These are phyloP conservation scores for Myxozyma geophila DNA, from an alignment of 805 yeast species.

Conservation along the genomic window DNA sequence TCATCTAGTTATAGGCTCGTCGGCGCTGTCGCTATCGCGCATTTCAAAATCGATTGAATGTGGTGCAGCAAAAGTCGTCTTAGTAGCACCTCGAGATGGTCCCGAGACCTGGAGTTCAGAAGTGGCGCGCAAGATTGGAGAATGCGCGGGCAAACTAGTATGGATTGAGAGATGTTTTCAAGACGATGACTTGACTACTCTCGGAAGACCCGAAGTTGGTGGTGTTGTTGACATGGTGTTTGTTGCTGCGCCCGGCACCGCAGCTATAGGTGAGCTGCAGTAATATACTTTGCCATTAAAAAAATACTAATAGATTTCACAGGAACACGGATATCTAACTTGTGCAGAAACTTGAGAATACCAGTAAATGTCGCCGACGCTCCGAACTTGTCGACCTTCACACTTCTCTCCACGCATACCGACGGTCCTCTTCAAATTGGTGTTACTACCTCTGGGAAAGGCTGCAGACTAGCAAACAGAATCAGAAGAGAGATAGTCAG, in stretches of 20 bases:
- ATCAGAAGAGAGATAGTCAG: constrained; percentile 71
- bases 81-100: constrained; percentile 18
- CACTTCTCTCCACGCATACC: constrained; percentile 69
- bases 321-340: constrained; percentile 52
- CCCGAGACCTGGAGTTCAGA: constrained; percentile 16
- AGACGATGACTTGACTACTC: constrained; percentile 52
- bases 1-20: constrained; percentile 34
- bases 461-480: constrained; percentile 83
- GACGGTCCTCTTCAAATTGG: constrained; percentile 82
- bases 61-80: constrained; percentile 28
- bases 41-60: constrained; percentile 29
- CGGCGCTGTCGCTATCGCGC: constrained; percentile 34
- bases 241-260: constrained; percentile 53
- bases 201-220: constrained; percentile 68
- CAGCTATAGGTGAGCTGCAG: constrained; percentile 4
- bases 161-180: constrained; percentile 48
- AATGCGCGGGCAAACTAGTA: constrained; percentile 14
- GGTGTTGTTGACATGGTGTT: constrained; percentile 76
- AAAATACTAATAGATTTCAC: constrained; percentile 21
- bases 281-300: too few relatives aligned
- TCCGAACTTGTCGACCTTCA: constrained; percentile 73
- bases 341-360: constrained; percentile 66
- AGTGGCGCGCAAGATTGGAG: neutral
- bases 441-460: constrained; percentile 83
- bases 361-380: constrained; percentile 83